phyloP scores from a whole-genome alignment of 73 alveolate genomes.

The Strombidium stylifer region DNA sequence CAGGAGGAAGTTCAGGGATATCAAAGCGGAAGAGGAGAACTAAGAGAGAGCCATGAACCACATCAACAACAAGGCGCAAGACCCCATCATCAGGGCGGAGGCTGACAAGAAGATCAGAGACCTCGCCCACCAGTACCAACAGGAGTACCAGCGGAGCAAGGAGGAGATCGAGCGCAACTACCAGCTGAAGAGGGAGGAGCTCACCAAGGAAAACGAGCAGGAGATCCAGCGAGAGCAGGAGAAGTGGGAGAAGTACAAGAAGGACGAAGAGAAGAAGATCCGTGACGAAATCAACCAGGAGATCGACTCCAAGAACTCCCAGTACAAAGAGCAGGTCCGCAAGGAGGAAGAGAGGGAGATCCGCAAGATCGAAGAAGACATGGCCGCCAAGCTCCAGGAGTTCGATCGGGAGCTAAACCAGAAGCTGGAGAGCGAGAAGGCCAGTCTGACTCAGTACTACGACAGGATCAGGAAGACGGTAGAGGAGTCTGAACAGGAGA shows the following conservation, averaged over 20 bases:
- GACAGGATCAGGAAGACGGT: slow-evolving; percentile 28
- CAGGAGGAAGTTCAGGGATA: not conserved
- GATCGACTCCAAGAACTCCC: slow-evolving; percentile 5
- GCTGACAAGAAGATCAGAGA: slow-evolving; percentile 1
- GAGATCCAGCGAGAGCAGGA: slow-evolving; percentile 19
- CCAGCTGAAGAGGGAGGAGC: slow-evolving; percentile 19
- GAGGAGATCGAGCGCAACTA: slow-evolving; percentile 31
- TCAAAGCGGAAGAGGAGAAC: not conserved
- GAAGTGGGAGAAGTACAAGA: slow-evolving; percentile 17
- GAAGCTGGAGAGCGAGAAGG: slow-evolving; percentile 23
- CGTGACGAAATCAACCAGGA: slow-evolving; percentile 17
- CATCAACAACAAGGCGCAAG: not conserved
- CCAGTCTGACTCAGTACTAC: not conserved
- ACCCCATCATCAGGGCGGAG: slow-evolving; percentile 9
- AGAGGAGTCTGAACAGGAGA: slow-evolving; percentile 38
- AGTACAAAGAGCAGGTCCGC: slow-evolving; percentile 13
- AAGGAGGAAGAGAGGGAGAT: slow-evolving; percentile 37
- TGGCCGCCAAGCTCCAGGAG: not conserved
- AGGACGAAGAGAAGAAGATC: slow-evolving; percentile 33
- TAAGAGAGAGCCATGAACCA: not conserved
- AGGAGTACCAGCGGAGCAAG: not conserved
- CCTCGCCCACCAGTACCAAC: not conserved
- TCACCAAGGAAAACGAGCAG: slow-evolving; percentile 4
- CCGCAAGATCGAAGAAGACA: slow-evolving; percentile 4
- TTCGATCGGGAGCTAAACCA: slow-evolving; percentile 18